Evolutionary conservation across 2,329 filamentous ascomycete species (phyloP), one percentile per base, ranked within the genome.

Genomic region (Aspergillus luchuensis): DNA sequence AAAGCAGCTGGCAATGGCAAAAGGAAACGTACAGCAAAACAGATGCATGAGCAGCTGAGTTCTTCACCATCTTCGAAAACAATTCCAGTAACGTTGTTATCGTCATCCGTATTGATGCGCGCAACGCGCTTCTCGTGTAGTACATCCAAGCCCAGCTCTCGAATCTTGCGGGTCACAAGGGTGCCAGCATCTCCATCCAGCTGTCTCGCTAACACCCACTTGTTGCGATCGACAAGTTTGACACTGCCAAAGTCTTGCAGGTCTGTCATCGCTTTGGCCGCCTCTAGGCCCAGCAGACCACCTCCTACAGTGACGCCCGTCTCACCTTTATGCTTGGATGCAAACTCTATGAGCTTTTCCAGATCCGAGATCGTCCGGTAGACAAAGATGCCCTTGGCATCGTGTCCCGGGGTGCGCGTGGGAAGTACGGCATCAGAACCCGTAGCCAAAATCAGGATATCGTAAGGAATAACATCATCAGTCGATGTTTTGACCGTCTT

Each of bases 261-360:
- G 71, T 96, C 92, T 80, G 93, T 89, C 91, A 97, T 92, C 2
- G 92, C 92, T 70, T 96, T 95, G 36, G 91, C 92, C 2, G 92
- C 92, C 78, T 97, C 92, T 0, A 97, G 84, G 0, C 92, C 92
- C 0, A 97, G 82, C 23, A 97, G 76, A 0, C 92, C 92, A 56
- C 92, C 92, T 23, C 92, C 92, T 3, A 97, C 90, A 0, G 95
- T 91, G 4, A 87, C 85, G 0, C 90, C 92, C 2, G 85, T 84
- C 2, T 87, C 86, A 4, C 87, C 91, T 67, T 87, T 89, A 57
- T 86, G 85, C 10, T 81, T 79, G 1, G 85, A 82, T 0, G 91
- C 87, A 71, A 90, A 96, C 1, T 82, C 80, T 59, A 97, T 96
- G 4, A 97, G 83, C 47, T 83, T 85, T 71, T 92, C 83, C 38